Base-by-base conservation (phyloP, 306 rosid genomes). In the Glycyrrhiza uralensis region DNA sequence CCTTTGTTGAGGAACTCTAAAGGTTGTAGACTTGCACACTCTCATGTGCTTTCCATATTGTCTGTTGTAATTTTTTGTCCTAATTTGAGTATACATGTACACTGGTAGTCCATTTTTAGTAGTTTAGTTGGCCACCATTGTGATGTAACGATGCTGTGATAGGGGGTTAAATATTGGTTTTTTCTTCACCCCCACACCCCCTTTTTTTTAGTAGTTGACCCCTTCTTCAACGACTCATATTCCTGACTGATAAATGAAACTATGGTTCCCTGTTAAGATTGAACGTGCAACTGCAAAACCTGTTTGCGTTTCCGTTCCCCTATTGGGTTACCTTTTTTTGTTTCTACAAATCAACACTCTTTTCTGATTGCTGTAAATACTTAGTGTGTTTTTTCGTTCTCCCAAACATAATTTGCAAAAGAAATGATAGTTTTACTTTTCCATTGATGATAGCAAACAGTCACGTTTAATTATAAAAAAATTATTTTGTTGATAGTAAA, bases 41-140 rank as follows among this genome's bases (percentile, higher is more conserved):
- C 66, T 71, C 35, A n/a, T 49, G 10, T 46, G 57, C 69, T 26
- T 56, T 5, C 66, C 45, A n/a, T 22, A 38, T 45, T 14, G 52
- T 60, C 60, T 67, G 65, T 42, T 64, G 80, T 59, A 77, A 60
- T 54, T 54, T 82, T 38, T 36, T 55, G 59, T 44, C 66, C 33
- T 32, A 29, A 29, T 69, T 42, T 29, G 14, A 75, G 80, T 52
- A 60, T 54, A 20, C 68, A 41, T 58, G 80, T 63, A 63, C 79
- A 58, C 74, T 17, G 24, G 50, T 58, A 42, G 67, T 54, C 23
- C 77, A 39, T 69, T 24, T 42, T 56, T 38, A 39, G 30, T 70
- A 14, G 79, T 22, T 65, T 41, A 26, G 51, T 56, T 30, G 63
- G 76, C 28, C 17, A 30, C 58, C 54, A 4, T 22, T 67, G 58